A percentile compares a stretch with the other conserved stretches of the same genome.
phyloP scores from a whole-genome alignment of 306 rosid species.

The Canavalia ensiformis region DNA sequence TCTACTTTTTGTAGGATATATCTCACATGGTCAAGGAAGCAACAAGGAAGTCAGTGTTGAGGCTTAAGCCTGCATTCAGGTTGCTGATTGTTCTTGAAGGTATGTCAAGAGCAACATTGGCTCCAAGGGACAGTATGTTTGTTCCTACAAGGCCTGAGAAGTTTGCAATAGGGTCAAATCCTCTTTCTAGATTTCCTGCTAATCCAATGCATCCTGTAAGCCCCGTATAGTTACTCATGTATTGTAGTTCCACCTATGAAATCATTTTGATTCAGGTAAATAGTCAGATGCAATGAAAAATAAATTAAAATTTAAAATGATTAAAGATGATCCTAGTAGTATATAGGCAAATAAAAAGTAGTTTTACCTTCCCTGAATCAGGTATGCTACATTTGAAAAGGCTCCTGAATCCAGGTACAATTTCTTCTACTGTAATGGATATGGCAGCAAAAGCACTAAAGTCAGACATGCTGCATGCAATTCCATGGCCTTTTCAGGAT shows the following conservation, averaged over 20 bases:
- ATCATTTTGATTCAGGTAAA: slow-evolving; percentile 18
- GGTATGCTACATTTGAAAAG: slow-evolving; percentile 58
- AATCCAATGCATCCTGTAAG: slow-evolving; percentile 71
- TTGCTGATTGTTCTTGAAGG: slow-evolving; percentile 58
- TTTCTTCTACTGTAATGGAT: slow-evolving; percentile 59
- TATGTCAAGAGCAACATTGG: slow-evolving; percentile 60
- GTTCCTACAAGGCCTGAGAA: slow-evolving; percentile 66
- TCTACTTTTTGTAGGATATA: slow-evolving; percentile 42
- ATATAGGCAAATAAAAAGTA: slow-evolving; percentile 15
- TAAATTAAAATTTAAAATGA: not conserved
- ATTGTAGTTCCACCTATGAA: slow-evolving; percentile 69
- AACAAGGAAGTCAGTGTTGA: slow-evolving; percentile 56
- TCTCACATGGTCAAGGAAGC: slow-evolving; percentile 75
- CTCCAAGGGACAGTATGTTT: slow-evolving; percentile 59
- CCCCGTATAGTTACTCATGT: slow-evolving; percentile 56
- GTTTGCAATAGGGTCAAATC: slow-evolving; percentile 56
- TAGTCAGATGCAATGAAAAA: slow-evolving; percentile 8
- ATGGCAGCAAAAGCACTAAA: slow-evolving; percentile 39
- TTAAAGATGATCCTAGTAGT: not conserved
- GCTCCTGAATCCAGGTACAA: slow-evolving; percentile 70
- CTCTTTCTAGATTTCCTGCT: slow-evolving; percentile 47
- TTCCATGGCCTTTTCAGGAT: slow-evolving; percentile 4
- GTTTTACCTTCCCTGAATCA: slow-evolving; percentile 64
- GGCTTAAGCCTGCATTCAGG: slow-evolving; percentile 63
- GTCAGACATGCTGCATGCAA: slow-evolving; percentile 27